These are phyloP conservation scores for Posidonia oceanica DNA, from an alignment of 116 monocot genomes.

Conservation along the genomic window DNA sequence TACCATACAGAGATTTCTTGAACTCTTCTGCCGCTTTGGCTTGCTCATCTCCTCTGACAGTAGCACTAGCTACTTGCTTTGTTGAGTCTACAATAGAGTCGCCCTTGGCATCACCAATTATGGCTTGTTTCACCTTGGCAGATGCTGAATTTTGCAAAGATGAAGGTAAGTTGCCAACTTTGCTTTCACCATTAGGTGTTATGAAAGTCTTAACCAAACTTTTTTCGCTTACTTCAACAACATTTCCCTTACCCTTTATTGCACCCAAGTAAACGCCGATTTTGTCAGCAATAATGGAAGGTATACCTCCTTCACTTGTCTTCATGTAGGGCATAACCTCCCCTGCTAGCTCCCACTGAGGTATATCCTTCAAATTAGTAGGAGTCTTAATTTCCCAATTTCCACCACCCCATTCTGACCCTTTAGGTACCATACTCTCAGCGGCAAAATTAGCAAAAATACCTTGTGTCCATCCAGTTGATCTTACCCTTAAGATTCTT, in stretches of 20 bases:
- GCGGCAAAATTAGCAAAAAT: constrained; percentile 98
- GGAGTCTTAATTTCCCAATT: constrained; percentile 98
- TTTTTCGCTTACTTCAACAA: constrained; percentile 85
- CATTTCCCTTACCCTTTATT: constrained; percentile 68
- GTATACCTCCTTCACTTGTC: constrained; percentile 76
- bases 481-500: constrained; percentile 81
- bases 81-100: constrained; percentile 32
- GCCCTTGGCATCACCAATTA: constrained; percentile 18
- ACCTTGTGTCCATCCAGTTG: constrained; percentile 93
- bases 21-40: constrained; percentile 94
- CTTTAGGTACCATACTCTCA: constrained; percentile 97
- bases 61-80: constrained; percentile 38
- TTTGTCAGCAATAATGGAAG: constrained; percentile 71
- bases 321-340: constrained; percentile 99
- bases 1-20: constrained; percentile 70
- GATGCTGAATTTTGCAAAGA: constrained; percentile 13
- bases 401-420: constrained; percentile 97
- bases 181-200: constrained; percentile 35
- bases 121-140: constrained; percentile 13
- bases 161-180: constrained; percentile 10
- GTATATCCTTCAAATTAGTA: constrained; percentile 59
- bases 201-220: constrained; percentile 69
- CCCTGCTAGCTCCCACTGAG: constrained; percentile 93
- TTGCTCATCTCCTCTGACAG: constrained; percentile 56
- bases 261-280: constrained; percentile 93